Evolutionary conservation across 805 yeast species (phyloP).

Genomic region (Saccharomycopsis javanensis): DNA sequence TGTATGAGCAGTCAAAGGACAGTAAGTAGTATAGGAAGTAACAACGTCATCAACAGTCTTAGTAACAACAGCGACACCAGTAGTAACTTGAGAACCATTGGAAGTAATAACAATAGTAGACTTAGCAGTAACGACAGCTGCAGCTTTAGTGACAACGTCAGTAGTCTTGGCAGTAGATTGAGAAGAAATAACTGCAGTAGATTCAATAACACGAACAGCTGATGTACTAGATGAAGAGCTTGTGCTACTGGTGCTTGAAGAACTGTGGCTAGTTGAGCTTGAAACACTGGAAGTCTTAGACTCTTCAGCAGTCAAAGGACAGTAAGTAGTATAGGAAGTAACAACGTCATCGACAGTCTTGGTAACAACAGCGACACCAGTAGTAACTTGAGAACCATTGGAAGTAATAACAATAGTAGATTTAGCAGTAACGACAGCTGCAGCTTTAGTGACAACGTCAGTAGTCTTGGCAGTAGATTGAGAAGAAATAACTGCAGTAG

Average conservation of each 20-base stretch:
- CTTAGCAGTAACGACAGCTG: neutral
- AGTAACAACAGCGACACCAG: slow-evolving; percentile 4
- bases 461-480: neutral
- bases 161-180: neutral
- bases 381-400: neutral
- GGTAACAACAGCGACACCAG: slow-evolving; percentile 18
- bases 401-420: slow-evolving; percentile 2
- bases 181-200: slow-evolving; percentile 20
- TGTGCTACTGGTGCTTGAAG: too few species aligned
- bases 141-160: neutral
- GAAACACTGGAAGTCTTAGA: slow-evolving; percentile 18
- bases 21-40: slow-evolving; percentile 24
- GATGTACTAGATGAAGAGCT: slow-evolving; percentile 34
- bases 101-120: neutral
- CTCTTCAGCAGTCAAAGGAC: slow-evolving; percentile 15
- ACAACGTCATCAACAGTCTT: slow-evolving; percentile 18
- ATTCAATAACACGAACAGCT: slow-evolving; percentile 30
- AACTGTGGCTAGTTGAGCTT: too few species aligned
- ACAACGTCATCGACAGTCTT: slow-evolving; percentile 13
- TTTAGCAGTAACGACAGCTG: too few species aligned
- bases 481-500: neutral
- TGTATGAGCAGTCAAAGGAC: slow-evolving; percentile 21
- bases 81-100: too few species aligned
- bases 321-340: slow-evolving; percentile 16
- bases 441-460: too few species aligned